These are phyloP conservation scores for Apostasia shenzhenica DNA, from an alignment of 106 monocot species.

Conservation along the genomic window DNA sequence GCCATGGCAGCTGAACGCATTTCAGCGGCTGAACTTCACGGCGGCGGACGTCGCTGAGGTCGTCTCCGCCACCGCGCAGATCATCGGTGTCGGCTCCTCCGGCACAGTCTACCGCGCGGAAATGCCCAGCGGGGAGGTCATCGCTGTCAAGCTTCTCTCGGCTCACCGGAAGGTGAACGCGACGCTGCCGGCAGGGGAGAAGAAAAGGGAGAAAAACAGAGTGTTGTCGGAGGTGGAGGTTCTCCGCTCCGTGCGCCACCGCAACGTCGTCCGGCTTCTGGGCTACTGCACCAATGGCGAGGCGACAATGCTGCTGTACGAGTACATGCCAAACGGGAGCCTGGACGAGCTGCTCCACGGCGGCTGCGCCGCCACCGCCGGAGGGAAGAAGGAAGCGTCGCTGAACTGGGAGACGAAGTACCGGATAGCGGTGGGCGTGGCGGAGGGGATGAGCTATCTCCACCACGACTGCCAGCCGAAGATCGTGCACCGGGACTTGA, in stretches of 20 bases:
- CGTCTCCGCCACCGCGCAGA: constrained; percentile 22
- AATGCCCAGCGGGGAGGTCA: constrained; percentile 67
- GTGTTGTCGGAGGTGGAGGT: constrained; percentile 68
- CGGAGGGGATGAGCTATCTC: constrained; percentile 76
- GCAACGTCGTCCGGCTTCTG: constrained; percentile 78
- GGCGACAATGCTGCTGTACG: constrained; percentile 67
- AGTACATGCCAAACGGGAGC: constrained; percentile 94
- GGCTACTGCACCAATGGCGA: constrained; percentile 75
- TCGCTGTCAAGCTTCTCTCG: constrained; percentile 92
- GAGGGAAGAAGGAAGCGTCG: neutral
- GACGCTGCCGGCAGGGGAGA: neutral
- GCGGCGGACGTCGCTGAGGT: constrained; percentile 72
- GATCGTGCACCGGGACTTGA: constrained; percentile 82
- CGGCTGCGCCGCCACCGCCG: neutral
- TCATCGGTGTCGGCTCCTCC: constrained; percentile 71
- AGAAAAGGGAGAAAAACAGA: constrained; percentile 5
- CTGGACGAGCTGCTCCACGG: constrained; percentile 68
- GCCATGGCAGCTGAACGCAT: constrained; percentile 70
- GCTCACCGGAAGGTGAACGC: constrained; percentile 25
- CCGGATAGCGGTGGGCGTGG: constrained; percentile 60
- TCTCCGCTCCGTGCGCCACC: constrained; percentile 64
- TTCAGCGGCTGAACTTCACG: constrained; percentile 80
- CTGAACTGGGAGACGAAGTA: constrained; percentile 65
- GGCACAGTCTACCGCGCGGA: constrained; percentile 85
- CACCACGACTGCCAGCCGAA: constrained; percentile 80